Percentiles rank a stretch among this genome's conserved stretches.
These are phyloP conservation scores for Fagopyrum tataricum DNA, from an alignment of 148 eudicot genomes.

Conservation along the genomic window DNA sequence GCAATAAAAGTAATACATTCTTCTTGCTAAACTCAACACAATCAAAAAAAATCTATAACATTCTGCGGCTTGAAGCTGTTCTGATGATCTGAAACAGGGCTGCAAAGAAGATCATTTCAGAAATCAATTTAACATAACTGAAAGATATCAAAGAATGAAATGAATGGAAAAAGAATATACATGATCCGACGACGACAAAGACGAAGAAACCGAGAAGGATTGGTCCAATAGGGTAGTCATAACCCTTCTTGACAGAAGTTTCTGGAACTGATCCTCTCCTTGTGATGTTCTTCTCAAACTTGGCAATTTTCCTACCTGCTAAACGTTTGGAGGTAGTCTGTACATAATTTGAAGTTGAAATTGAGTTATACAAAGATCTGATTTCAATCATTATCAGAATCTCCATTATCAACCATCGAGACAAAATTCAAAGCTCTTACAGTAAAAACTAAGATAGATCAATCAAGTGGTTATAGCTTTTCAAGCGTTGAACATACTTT, in stretches of 20 bases:
- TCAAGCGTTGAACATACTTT: too few species aligned
- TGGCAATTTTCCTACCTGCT: conserved; percentile 9
- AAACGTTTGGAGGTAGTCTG: conserved; percentile 40
- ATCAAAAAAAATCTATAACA: background rate
- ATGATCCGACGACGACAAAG: conserved; percentile 3
- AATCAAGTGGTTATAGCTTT: too few species aligned
- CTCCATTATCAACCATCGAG: too few species aligned
- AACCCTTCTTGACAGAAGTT: conserved; percentile 3
- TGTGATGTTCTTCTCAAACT: conserved; percentile 13
- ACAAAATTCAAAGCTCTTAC: too few species aligned
- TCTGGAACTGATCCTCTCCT: conserved; percentile 10
- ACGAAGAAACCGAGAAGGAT: conserved; percentile 8
- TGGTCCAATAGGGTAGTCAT: background rate
- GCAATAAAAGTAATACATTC: background rate
- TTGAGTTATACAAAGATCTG: too few species aligned
- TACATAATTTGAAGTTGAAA: background rate
- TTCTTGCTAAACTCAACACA: background rate
- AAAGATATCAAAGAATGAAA: background rate
- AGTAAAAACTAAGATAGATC: too few species aligned
- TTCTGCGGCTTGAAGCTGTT: background rate
- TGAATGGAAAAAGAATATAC: background rate
- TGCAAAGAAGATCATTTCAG: background rate
- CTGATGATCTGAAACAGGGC: conserved; percentile 14
- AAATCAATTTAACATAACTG: background rate
- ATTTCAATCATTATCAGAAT: too few species aligned